Evolutionary conservation across 768 basidiomycete genomes (phyloP), one percentile per base, ranked within the genome.

Genomic region (Tricholomella constricta): DNA sequence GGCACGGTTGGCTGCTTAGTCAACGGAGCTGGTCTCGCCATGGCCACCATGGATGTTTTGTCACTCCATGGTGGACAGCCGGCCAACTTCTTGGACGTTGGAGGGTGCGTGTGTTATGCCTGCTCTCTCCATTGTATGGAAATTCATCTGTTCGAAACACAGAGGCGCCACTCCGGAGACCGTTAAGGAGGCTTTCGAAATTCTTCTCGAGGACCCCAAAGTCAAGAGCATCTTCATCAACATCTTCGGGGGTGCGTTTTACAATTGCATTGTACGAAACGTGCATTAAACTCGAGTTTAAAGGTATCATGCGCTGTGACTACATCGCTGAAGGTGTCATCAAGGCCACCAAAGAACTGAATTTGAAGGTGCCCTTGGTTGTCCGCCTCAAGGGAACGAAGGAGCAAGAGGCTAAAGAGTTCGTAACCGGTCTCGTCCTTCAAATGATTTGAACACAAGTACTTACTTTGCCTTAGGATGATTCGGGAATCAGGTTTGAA

Each of bases 1-100:
- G 97, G 97, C 26, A 90, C 82, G 72, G 86, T 99, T 55, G 97
- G 97, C 25, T 99, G 97, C 75, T 78, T 99, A 47, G 97, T 99
- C 57, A 99, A 99, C 63, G 97, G 97, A 64, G 97, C 97, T 46
- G 97, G 97, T 65, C 77, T 99, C 56, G 97, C 97, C 45, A 99
- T 99, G 97, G 97, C 97, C 32, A 99, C 97, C 51, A 98, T 99
- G 97, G 97, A 99, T 65, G 96, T 98, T n/a, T 80, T 99, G 51
- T 84, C 94, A 43, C 78, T 97, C 46, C 92, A 98, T 66, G 97
- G 97, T 44, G 97, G 93, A 46, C 88, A 95, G 62, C 97, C 97
- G 4, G 97, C 97, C 49, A 98, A 99, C 72, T 99, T 99, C 83
- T 80, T 98, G 55, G 97, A 99, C 63, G 95, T 98, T 51, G 97